Conservation (phyloP, 1,284 basidiomycete species). For the Rhodotorula sp. region DNA sequence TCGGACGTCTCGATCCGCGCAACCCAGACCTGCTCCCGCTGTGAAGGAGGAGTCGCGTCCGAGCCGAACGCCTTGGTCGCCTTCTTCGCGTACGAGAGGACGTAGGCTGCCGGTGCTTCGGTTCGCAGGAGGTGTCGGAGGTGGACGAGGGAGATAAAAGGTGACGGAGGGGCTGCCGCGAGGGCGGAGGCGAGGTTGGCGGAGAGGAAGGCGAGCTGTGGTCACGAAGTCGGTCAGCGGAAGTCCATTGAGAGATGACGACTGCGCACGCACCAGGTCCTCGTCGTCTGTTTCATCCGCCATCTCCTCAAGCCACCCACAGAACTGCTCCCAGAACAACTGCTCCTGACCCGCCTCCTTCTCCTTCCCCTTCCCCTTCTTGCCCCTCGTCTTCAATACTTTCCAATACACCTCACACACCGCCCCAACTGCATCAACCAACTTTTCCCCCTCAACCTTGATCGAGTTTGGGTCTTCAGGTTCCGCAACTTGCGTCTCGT, state of each 20-base stretch:
- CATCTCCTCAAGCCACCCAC: constrained; percentile 33
- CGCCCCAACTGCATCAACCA: constrained; percentile 41
- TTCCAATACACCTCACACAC: constrained; percentile 35
- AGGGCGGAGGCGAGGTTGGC: constrained; percentile 29
- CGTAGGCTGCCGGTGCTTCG: not conserved
- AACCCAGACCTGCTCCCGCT: constrained; percentile 34
- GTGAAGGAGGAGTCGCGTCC: not conserved
- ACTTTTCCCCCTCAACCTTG: constrained; percentile 32
- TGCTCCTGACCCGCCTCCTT: constrained; percentile 10
- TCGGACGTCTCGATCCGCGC: constrained; percentile 26
- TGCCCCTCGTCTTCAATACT: constrained; percentile 18
- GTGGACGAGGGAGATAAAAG: constrained; percentile 30
- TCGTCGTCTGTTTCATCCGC: constrained; percentile 24
- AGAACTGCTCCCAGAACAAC: constrained; percentile 35
- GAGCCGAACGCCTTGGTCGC: constrained; percentile 20
- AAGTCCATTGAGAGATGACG: not conserved
- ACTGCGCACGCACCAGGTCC: constrained; percentile 24
- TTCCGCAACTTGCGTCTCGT: constrained; percentile 12
- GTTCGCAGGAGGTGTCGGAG: constrained; percentile 32
- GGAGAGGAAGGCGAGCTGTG: constrained; percentile 28
- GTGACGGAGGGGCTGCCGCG: constrained; percentile 25
- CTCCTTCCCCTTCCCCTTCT: constrained; percentile 31
- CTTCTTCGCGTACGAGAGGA: constrained; percentile 13
- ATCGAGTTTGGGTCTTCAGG: constrained; percentile 18
- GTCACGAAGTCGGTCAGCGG: not conserved